Conservation (phyloP, 805 yeast species). For the Lipomyces yamadae region DNA sequence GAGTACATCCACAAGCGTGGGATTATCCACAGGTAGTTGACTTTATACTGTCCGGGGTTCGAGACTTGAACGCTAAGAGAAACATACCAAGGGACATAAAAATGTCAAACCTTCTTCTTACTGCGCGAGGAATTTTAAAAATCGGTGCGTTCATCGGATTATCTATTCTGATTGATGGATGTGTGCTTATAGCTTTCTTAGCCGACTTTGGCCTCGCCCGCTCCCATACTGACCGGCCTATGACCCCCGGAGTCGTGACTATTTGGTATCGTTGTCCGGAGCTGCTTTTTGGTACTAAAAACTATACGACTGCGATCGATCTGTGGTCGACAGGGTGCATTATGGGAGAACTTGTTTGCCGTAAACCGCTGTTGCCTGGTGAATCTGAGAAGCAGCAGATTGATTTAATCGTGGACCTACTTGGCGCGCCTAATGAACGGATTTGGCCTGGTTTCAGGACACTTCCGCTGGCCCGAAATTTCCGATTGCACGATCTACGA, state of each 20-base stretch:
- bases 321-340: constrained; percentile 97
- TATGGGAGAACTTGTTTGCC: constrained; percentile 74
- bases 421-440: constrained; percentile 80
- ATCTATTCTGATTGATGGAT: not conserved
- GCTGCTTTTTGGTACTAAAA: constrained; percentile 81
- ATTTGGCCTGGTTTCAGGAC: constrained; percentile 76
- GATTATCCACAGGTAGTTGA: constrained; percentile 26
- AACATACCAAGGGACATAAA: constrained; percentile 24
- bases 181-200: not conserved
- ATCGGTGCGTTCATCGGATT: constrained; percentile 20
- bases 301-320: constrained; percentile 86
- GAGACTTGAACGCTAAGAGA: not conserved
- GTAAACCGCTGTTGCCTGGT: constrained; percentile 80
- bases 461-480: constrained; percentile 70
- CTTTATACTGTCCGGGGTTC: not conserved
- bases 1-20: constrained; percentile 28
- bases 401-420: constrained; percentile 68
- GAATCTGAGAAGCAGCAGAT: constrained; percentile 83
- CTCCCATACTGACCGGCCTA: constrained; percentile 27
- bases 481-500: constrained; percentile 19
- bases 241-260: constrained; percentile 65
- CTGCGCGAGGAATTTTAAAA: constrained; percentile 30
- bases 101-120: constrained; percentile 34
- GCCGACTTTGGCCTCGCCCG: constrained; percentile 45
- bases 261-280: constrained; percentile 98